Evolutionary conservation across 345 rosid genomes (phyloP).

Genomic region (Psidium guajava): DNA sequence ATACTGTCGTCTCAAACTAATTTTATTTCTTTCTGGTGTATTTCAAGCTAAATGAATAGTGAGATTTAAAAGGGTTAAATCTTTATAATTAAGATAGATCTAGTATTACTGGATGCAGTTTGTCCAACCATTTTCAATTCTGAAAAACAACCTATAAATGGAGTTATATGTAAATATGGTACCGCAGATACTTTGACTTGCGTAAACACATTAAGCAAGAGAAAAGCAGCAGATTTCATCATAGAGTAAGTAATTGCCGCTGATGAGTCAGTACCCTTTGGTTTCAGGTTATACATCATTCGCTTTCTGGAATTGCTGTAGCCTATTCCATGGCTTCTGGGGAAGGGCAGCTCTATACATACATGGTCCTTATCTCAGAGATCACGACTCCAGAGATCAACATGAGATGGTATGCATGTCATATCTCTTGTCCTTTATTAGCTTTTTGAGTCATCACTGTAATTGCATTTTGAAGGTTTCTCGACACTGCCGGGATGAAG

Average conservation of each 20-base stretch:
- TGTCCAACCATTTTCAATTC: background rate
- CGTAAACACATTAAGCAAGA: background rate
- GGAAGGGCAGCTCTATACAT: conserved; percentile 79
- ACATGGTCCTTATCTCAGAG: conserved; percentile 80
- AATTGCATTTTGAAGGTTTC: conserved; percentile 5
- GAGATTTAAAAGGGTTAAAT: background rate
- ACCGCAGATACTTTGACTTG: background rate
- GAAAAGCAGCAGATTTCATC: background rate
- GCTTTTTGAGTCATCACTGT: background rate
- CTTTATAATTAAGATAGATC: background rate
- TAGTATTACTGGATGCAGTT: background rate
- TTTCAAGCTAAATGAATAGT: background rate
- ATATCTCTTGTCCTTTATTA: background rate
- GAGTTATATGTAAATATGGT: background rate
- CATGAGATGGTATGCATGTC: conserved; percentile 64
- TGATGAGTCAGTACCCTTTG: background rate
- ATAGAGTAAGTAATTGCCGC: background rate
- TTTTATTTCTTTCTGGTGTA: background rate
- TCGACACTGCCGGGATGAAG: conserved; percentile 78
- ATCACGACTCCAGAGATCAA: conserved; percentile 80
- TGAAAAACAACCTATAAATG: background rate
- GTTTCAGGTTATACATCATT: conserved; percentile 68
- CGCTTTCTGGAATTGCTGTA: conserved; percentile 49
- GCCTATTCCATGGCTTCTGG: conserved; percentile 66
- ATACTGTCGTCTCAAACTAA: background rate